Conservation (phyloP, 345 rosid genomes). For the Aquilaria yunnanensis region DNA sequence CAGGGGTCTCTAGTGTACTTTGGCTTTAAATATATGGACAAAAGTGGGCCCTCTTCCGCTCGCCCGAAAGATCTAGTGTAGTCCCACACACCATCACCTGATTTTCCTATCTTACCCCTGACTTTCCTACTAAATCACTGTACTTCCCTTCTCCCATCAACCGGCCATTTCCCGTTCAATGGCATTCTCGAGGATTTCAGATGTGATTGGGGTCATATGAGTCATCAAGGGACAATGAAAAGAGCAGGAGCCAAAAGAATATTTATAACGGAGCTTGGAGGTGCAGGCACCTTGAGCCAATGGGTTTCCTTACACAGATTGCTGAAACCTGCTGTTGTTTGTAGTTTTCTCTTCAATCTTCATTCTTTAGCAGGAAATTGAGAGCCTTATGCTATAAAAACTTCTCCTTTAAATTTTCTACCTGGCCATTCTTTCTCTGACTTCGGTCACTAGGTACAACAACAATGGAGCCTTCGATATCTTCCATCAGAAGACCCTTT, state of each 20-base stretch:
- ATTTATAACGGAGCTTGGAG: constrained; percentile 2
- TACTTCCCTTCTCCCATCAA: background rate
- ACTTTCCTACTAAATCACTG: background rate
- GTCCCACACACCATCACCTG: background rate
- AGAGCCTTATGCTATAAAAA: constrained; percentile 25
- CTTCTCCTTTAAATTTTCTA: background rate
- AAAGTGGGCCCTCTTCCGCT: constrained; percentile 9
- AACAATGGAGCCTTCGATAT: constrained; percentile 25
- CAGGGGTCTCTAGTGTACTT: too few species aligned
- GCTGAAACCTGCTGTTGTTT: constrained; percentile 32
- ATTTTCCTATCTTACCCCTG: background rate
- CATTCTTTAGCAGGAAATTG: constrained; percentile 4
- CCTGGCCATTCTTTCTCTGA: background rate
- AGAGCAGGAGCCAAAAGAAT: background rate
- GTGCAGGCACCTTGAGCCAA: constrained; percentile 31
- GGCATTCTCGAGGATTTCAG: constrained; percentile 7
- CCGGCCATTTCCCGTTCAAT: background rate
- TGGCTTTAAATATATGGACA: background rate
- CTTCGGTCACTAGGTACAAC: background rate
- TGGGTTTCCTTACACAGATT: constrained; percentile 39
- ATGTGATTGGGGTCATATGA: background rate
- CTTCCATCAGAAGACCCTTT: constrained; percentile 29
- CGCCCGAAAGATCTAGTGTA: constrained; percentile 4
- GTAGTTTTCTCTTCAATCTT: background rate
- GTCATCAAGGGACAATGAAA: background rate